Evolutionary conservation across 2,329 filamentous ascomycete species (phyloP).

Genomic region (Biscogniauxia sp.): DNA sequence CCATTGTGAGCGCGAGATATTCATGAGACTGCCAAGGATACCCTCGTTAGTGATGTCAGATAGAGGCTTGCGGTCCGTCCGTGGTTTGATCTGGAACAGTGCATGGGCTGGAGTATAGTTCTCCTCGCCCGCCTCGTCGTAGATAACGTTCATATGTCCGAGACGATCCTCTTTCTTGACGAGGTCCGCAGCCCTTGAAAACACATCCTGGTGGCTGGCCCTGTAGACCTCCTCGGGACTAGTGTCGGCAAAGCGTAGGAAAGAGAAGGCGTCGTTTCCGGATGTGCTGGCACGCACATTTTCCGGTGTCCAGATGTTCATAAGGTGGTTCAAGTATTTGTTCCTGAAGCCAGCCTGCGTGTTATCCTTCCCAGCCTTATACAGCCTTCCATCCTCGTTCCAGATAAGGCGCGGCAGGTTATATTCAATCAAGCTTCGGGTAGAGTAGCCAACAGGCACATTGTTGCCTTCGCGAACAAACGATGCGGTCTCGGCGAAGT

Average conservation of each 20-base stretch:
- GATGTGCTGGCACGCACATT: conserved; percentile 66
- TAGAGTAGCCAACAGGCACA: conserved; percentile 81
- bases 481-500: conserved; percentile 92
- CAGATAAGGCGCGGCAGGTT: conserved; percentile 78
- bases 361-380: conserved; percentile 73
- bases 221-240: conserved; percentile 71
- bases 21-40: conserved; percentile 72
- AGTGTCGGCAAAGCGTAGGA: conserved; percentile 80
- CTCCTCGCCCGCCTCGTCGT: conserved; percentile 62
- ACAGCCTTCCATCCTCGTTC: conserved; percentile 73
- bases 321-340: conserved; percentile 73
- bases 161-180: conserved; percentile 57
- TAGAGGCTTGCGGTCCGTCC: conserved; percentile 64
- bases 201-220: conserved; percentile 67
- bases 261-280: conserved; percentile 73
- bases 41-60: conserved; percentile 71
- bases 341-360: conserved; percentile 73
- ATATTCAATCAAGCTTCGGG: conserved; percentile 82
- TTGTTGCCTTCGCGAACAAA: conserved; percentile 86
- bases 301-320: conserved; percentile 88
- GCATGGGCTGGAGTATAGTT: conserved; percentile 71
- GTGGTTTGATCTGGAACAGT: conserved; percentile 76
- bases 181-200: conserved; percentile 69
- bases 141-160: conserved; percentile 64
- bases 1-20: conserved; percentile 67